These are phyloP conservation scores for Prunus padus DNA, from an alignment of 306 rosid species.

Conservation along the genomic window DNA sequence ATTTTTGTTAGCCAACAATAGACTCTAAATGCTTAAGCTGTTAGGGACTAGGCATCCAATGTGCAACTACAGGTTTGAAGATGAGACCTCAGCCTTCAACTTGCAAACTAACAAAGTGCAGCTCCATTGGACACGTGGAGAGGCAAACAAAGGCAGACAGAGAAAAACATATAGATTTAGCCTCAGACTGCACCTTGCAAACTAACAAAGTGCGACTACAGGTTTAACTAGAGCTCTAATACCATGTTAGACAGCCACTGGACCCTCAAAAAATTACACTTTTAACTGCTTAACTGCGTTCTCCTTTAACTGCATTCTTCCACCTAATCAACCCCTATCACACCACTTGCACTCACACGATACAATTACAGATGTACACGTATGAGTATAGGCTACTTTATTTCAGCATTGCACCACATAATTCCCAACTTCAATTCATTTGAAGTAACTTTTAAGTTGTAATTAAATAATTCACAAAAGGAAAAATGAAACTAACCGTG, in stretches of 20 bases:
- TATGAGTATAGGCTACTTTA: neutral
- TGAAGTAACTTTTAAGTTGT: neutral
- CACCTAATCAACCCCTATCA: neutral
- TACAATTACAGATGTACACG: neutral
- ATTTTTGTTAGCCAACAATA: neutral
- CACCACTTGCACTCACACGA: neutral
- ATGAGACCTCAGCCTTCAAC: no score
- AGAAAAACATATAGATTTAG: no score
- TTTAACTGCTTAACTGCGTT: neutral
- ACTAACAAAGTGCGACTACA: no score
- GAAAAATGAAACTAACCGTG: conserved; percentile 33
- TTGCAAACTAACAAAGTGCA: no score
- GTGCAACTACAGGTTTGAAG: no score
- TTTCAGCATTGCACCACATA: neutral
- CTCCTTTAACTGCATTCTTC: neutral
- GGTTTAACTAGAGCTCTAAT: no score
- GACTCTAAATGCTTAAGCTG: neutral
- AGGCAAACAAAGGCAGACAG: no score
- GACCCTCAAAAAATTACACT: neutral
- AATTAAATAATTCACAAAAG: neutral
- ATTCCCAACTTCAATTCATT: neutral
- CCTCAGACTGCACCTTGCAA: no score
- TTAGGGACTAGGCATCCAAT: no score
- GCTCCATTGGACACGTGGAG: no score
- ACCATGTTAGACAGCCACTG: no score